A percentile compares a stretch with the other conserved stretches of the same genome.
These are phyloP conservation scores for Circinella minor DNA, from an alignment of 371 early-diverging fungal species.

Conservation along the genomic window DNA sequence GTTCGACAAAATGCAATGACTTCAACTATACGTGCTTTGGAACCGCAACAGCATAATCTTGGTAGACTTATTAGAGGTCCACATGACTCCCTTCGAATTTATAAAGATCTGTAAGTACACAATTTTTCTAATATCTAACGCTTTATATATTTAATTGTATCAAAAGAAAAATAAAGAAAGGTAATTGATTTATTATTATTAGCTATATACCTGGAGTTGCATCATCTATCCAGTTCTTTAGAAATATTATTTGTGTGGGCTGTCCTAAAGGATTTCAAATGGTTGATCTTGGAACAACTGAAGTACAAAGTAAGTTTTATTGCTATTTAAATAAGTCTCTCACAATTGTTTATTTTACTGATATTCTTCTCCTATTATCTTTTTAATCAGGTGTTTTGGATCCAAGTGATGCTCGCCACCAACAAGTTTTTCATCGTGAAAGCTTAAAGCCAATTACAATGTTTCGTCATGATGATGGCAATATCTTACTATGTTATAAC, in stretches of 20 bases:
- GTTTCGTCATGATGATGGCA: slow-evolving; percentile 72
- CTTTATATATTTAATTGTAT: no score
- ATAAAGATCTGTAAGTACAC: slow-evolving; percentile 74
- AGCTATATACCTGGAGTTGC: slow-evolving; percentile 86
- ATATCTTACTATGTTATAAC: slow-evolving; percentile 88
- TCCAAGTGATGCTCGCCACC: slow-evolving; percentile 31
- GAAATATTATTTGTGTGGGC: slow-evolving; percentile 86
- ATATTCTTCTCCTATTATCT: background rate
- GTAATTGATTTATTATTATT: background rate
- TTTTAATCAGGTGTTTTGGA: slow-evolving; percentile 33
- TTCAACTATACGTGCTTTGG: slow-evolving; percentile 75
- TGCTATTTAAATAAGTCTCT: background rate
- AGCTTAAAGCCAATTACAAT: slow-evolving; percentile 72
- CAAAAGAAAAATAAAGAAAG: no score
- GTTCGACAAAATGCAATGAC: slow-evolving; percentile 68
- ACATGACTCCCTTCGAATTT: slow-evolving; percentile 57
- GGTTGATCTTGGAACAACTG: slow-evolving; percentile 78
- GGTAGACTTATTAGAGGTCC: slow-evolving; percentile 42
- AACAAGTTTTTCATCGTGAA: slow-evolving; percentile 28
- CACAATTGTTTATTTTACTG: no score
- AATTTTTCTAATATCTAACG: background rate
- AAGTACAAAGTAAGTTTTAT: slow-evolving; percentile 47
- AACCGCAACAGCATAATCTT: slow-evolving; percentile 62
- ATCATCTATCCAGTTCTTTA: slow-evolving; percentile 79
- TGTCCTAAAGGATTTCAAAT: slow-evolving; percentile 92